These are phyloP conservation scores for Termitomyces sp. DNA, from an alignment of 768 basidiomycete genomes.

Conservation along the genomic window DNA sequence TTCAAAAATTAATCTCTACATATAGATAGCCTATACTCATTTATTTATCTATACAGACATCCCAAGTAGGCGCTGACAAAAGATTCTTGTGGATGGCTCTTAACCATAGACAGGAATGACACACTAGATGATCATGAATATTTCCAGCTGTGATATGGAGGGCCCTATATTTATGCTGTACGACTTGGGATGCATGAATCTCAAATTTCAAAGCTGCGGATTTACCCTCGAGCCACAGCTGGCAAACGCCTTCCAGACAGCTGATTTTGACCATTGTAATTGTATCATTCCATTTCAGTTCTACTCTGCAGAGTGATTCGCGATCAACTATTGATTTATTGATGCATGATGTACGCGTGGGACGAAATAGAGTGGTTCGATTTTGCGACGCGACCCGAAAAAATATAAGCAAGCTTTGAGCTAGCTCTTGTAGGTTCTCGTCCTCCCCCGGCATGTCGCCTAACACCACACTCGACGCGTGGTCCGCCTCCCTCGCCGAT, in stretches of 20 bases:
- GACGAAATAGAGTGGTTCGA: conserved; percentile 11
- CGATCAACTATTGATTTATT: background rate
- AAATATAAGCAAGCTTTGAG: conserved; percentile 1
- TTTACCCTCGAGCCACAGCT: conserved; percentile 29
- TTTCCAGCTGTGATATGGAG: no score
- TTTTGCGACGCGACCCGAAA: conserved; percentile 2
- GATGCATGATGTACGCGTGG: conserved; percentile 5
- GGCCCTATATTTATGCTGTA: no score
- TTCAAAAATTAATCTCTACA: background rate
- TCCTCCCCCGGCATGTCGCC: conserved; percentile 28
- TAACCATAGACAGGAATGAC: no score
- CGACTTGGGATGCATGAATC: background rate
- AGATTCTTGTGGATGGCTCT: no score
- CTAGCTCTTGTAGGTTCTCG: background rate
- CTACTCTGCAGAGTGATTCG: background rate
- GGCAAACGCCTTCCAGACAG: conserved; percentile 31
- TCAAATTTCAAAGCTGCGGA: background rate
- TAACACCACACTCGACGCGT: conserved; percentile 38
- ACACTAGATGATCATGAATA: no score
- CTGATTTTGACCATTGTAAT: no score
- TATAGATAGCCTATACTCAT: background rate
- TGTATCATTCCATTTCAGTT: no score
- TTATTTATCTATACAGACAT: background rate
- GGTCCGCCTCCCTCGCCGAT: conserved; percentile 38
- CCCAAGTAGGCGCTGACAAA: background rate